phyloP scores from a whole-genome alignment of 192 early-diverging fungal genomes.

The Glomus cerebriforme region DNA sequence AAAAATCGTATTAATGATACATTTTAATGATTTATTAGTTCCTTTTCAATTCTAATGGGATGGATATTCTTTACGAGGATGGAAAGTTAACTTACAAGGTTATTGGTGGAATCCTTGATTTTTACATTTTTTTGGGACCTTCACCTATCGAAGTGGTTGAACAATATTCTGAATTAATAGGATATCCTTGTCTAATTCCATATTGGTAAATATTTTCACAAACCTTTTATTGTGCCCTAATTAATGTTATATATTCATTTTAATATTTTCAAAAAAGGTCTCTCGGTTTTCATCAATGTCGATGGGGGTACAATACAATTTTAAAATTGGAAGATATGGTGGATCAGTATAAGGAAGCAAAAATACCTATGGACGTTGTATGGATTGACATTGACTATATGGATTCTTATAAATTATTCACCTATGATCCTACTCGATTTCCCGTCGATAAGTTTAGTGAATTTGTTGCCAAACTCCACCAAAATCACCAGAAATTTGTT shows the following conservation, averaged over 20 bases:
- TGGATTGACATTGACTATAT: constrained; percentile 80
- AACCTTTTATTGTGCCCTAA: too few species aligned
- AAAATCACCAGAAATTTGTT: constrained; percentile 56
- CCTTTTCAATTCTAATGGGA: constrained; percentile 55
- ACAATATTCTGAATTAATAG: constrained; percentile 67
- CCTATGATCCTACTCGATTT: constrained; percentile 58
- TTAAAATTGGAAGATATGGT: constrained; percentile 57
- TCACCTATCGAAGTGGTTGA: constrained; percentile 44
- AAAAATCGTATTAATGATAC: too few species aligned
- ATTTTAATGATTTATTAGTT: neutral
- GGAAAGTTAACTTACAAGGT: constrained; percentile 62
- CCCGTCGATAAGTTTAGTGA: constrained; percentile 51
- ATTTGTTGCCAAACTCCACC: constrained; percentile 50
- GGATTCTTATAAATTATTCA: constrained; percentile 62
- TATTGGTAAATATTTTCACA: constrained; percentile 45
- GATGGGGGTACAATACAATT: constrained; percentile 63
- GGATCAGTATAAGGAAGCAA: constrained; percentile 51
- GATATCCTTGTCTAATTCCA: constrained; percentile 60
- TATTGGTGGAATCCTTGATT: constrained; percentile 65
- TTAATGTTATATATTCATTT: too few species aligned
- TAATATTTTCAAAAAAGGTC: constrained; percentile 25
- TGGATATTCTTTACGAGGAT: constrained; percentile 54
- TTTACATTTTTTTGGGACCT: constrained; percentile 66
- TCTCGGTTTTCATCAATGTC: constrained; percentile 65
- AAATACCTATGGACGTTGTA: constrained; percentile 62